Percentiles rank a stretch among this genome's conserved stretches.
phyloP scores from a whole-genome alignment of 2,329 filamentous ascomycete species.

The Didymella pomorum region DNA sequence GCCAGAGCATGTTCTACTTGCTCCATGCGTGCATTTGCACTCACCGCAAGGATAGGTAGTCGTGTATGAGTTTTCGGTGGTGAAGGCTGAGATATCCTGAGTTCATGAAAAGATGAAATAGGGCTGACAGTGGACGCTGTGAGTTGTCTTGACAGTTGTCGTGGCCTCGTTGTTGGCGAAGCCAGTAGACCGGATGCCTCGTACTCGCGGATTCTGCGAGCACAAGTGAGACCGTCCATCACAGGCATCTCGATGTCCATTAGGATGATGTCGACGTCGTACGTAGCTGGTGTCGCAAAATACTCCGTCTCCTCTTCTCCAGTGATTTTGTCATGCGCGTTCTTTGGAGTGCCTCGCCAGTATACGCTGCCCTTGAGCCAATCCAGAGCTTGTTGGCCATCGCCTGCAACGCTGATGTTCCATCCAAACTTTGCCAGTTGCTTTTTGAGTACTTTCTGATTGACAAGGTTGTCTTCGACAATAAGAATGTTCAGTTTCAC shows the following conservation, averaged over 20 bases:
- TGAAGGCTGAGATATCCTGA: neutral
- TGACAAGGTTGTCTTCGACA: conserved; percentile 53
- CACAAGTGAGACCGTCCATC: conserved; percentile 47
- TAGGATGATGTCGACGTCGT: conserved; percentile 37
- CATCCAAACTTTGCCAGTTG: conserved; percentile 50
- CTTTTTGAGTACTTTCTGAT: conserved; percentile 53
- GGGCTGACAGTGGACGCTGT: conserved; percentile 7
- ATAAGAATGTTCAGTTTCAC: conserved; percentile 39
- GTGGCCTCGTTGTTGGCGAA: neutral
- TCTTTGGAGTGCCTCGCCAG: conserved; percentile 27
- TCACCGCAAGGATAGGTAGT: conserved; percentile 45
- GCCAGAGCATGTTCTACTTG: conserved; percentile 42
- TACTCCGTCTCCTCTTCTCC: conserved; percentile 5
- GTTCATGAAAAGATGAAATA: neutral
- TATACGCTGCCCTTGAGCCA: conserved; percentile 44
- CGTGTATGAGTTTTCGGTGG: conserved; percentile 10
- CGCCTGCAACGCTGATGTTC: conserved; percentile 48
- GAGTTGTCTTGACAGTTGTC: neutral
- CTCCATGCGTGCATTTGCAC: conserved; percentile 47
- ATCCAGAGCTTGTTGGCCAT: conserved; percentile 51
- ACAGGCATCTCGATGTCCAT: conserved; percentile 50
- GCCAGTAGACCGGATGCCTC: conserved; percentile 34
- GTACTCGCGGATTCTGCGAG: conserved; percentile 38
- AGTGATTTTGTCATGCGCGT: neutral
- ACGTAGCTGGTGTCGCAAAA: conserved; percentile 1